Base-by-base conservation (phyloP, 1,284 basidiomycete species). In the Xerocomus minutiporus region DNA sequence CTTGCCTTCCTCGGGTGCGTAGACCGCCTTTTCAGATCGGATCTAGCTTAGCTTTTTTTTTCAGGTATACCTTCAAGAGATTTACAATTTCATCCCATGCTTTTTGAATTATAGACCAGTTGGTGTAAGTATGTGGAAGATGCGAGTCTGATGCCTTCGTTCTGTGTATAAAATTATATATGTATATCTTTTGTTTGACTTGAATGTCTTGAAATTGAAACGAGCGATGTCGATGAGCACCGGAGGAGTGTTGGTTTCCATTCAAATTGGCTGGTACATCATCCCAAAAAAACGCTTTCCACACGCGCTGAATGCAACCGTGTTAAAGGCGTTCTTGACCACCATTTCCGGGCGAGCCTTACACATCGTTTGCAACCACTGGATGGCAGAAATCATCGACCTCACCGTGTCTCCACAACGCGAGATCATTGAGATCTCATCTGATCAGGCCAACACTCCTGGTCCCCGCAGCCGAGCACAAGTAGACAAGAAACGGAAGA, bases 1-100 rank as follows among this genome's bases (percentile, higher is more conserved):
- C 76, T 97, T 46, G 93, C 93, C 13, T 97, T 97, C 80, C 80
- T 97, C 56, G 93, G 93, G 80, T 95, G 75, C 62, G 82, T 76
- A 11, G 32, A 46, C 9, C 26, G 1, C 5, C 41, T 49, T 46
- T 41, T 44, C 31, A 42, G 41, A 17, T 29, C 4, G 44, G 25
- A 39, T 5, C 34, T n/a, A 35, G 25, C 52, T 58, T 26, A 68
- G 13, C 46, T 48, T 5, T 2, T 11, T 11, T 43, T 23, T 47
- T 50, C 62, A 87, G 86, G 54, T 88, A 88, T 68, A 88, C 86
- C 23, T 88, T 88, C 78, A 88, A 88, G 70, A 77, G 86, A 48
- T 88, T 88, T 71, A 76, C 78, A 15, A 69, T 78, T 35, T 75
- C 77, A 31, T 77, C 71, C 45, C 71, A 74, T 52, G 71, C 61